phyloP scores from a whole-genome alignment of 257 asterid species.

The Solanum arcanum region DNA sequence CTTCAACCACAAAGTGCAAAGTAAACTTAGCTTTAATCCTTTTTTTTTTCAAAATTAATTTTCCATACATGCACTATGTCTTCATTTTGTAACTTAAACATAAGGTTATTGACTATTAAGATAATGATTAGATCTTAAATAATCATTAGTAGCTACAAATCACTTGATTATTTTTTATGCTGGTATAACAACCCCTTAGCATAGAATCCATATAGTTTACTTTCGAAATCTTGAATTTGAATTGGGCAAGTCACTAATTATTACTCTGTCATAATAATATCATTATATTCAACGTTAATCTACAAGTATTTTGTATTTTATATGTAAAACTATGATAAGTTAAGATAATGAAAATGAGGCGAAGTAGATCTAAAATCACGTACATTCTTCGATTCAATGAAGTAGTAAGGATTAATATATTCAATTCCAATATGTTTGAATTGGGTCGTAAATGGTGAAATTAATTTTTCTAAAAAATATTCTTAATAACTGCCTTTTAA shows the following conservation, averaged over 20 bases:
- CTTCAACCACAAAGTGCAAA: conserved; percentile 5
- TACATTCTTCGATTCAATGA: background rate
- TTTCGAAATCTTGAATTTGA: background rate
- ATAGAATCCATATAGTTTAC: background rate
- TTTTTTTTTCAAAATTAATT: background rate
- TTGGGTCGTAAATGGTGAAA: background rate
- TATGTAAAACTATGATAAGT: background rate
- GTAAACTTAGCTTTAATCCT: background rate
- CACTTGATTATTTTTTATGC: background rate
- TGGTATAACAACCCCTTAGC: background rate
- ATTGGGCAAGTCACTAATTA: background rate
- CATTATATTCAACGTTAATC: background rate
- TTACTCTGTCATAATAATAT: no score
- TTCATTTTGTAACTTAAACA: background rate
- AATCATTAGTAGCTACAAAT: background rate
- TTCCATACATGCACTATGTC: background rate
- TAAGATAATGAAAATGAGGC: background rate
- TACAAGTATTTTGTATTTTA: background rate
- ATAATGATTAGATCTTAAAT: background rate
- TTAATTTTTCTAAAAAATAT: background rate
- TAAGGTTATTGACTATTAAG: background rate
- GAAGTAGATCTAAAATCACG: background rate
- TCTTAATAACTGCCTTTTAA: background rate
- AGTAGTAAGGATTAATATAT: background rate
- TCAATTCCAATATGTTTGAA: background rate